phyloP scores from a whole-genome alignment of 1,284 basidiomycete species.

The Erythrobasidium hasegawianum region DNA sequence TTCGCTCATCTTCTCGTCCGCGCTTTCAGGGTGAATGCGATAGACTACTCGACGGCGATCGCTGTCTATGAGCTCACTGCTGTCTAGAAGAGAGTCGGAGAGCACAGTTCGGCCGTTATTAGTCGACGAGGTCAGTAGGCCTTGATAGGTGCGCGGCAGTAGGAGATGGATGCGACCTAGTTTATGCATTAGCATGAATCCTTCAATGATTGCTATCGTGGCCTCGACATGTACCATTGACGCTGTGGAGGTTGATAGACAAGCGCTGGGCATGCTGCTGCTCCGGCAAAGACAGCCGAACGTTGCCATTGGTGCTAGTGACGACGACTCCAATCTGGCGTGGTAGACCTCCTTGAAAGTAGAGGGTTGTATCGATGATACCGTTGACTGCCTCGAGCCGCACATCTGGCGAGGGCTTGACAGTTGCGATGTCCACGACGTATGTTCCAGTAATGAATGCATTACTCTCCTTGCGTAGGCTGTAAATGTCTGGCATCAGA shows the following conservation, averaged over 20 bases:
- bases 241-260: slow-evolving; percentile 2
- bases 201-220: too few species aligned
- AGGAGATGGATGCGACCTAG: slow-evolving; percentile 1
- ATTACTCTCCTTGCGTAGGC: slow-evolving; percentile 5
- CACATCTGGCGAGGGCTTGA: slow-evolving; percentile 9
- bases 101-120: slow-evolving; percentile 9
- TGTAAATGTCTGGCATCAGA: neutral
- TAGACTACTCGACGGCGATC: slow-evolving; percentile 1
- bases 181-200: too few species aligned
- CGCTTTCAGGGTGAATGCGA: neutral
- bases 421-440: slow-evolving; percentile 23
- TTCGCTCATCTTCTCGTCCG: too few species aligned
- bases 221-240: slow-evolving; percentile 7
- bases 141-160: slow-evolving; percentile 16
- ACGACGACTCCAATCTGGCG: slow-evolving; percentile 18
- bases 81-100: neutral
- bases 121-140: slow-evolving; percentile 7
- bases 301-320: neutral
- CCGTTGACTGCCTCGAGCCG: slow-evolving; percentile 6
- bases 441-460: slow-evolving; percentile 12
- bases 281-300: slow-evolving; percentile 10
- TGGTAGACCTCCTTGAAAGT: slow-evolving; percentile 22
- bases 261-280: slow-evolving; percentile 29
- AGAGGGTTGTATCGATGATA: slow-evolving; percentile 2
- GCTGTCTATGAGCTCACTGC: slow-evolving; percentile 14